Base-by-base conservation (phyloP, 1,284 basidiomycete genomes). In the Austroboletus niveus region DNA sequence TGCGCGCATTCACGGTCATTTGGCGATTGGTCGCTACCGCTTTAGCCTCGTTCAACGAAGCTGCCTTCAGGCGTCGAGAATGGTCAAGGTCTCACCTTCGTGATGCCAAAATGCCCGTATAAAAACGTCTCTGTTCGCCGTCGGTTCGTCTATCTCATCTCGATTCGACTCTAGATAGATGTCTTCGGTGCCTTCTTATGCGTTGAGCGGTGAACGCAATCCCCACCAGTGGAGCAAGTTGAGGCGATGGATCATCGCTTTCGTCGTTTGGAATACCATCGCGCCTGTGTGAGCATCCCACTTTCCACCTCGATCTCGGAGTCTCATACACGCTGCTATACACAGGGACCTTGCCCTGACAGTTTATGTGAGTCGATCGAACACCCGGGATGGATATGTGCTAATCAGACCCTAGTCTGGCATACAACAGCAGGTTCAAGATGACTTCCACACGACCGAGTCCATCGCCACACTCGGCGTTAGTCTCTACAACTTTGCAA, bases 181-280 rank as follows among this genome's bases (percentile, higher is more conserved):
- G 62, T 65, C 63, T 22, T 45, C 57, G 34, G 32, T 49, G 7
- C 42, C 60, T 29, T 58, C 63, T 8, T 57, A 38, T n/a, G 7
- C 53, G 41, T 42, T 65, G 48, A 54, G 44, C 24, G 49, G 45
- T 12, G 58, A 60, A 38, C 59, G 55, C 45, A 53, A 65, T 45
- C 65, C 63, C 41, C 65, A 47, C 31, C 60, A 57, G 45, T 65
- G 63, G 63, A 57, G 42, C 56, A 68, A 63, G 42, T 55, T 40
- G 58, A 56, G 60, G 7, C 56, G 63, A 34, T 68, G 65, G 65
- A 51, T 52, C 45, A 66, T 65, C 17, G 44, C 51, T 22, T 56
- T 68, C 22, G 58, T 65, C n/a, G 43, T 65, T 47, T 68, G 62
- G 64, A 58, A 66, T 17, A 49, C 51, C 14, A 66, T 66, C 20